A percentile compares a stretch with the other conserved stretches of the same genome.
phyloP scores from a whole-genome alignment of 768 basidiomycete genomes.

The Suillus luteus region DNA sequence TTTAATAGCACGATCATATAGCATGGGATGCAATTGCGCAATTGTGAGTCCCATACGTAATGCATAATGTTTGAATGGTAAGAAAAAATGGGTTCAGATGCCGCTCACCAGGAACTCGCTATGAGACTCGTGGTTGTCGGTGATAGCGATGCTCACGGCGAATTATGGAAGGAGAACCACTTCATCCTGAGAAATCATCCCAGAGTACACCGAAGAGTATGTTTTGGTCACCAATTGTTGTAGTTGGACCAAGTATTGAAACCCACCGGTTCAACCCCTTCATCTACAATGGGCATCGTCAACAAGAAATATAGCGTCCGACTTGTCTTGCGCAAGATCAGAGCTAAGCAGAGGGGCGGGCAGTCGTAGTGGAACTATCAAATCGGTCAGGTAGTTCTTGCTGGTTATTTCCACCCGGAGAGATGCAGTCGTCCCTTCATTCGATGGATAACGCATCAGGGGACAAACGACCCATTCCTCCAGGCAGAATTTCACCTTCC shows the following conservation, averaged over 20 bases:
- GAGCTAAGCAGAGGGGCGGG: not conserved
- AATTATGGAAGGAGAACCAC: not conserved
- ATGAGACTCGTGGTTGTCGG: not conserved
- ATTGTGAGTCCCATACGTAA: not conserved
- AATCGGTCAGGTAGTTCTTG: not conserved
- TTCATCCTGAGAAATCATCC: not conserved
- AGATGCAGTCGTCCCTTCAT: not conserved
- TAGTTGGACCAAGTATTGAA: not conserved
- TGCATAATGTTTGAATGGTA: not conserved
- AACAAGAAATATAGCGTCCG: not conserved
- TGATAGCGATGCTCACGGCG: not conserved
- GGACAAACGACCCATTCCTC: not conserved
- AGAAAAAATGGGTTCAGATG: not conserved
- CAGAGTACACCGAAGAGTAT: not conserved
- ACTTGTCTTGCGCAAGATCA: not conserved
- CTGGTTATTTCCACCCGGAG: not conserved
- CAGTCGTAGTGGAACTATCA: not conserved
- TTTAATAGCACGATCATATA: not conserved
- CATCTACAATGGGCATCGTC: not conserved
- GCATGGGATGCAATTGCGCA: not conserved
- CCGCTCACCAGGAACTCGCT: not conserved
- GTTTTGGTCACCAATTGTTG: not conserved
- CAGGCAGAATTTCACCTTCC: not conserved
- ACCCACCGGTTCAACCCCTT: not conserved
- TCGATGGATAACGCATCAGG: not conserved